Conservation (phyloP, 495 filamentous ascomycete species). For the Acidiella bohemica region DNA sequence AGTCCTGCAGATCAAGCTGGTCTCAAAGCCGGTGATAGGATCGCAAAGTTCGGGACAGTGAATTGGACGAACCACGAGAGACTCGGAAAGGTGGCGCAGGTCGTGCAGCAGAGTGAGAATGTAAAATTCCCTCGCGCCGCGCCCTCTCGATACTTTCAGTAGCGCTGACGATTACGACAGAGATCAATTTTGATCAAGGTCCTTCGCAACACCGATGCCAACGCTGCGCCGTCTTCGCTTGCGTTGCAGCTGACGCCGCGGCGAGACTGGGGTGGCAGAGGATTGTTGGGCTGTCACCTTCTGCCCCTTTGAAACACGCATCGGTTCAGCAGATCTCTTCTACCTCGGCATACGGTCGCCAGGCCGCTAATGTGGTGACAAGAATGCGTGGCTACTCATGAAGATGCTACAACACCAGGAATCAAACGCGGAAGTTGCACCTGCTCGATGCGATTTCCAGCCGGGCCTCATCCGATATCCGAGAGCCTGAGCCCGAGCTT, state of each 20-base stretch:
- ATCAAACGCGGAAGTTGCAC: too few relatives aligned
- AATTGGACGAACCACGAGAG: slow-evolving; percentile 74
- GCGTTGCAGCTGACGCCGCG: slow-evolving; percentile 15
- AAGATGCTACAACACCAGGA: too few relatives aligned
- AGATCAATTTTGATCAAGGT: slow-evolving; percentile 14
- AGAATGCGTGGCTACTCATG: too few relatives aligned
- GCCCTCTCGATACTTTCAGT: not conserved
- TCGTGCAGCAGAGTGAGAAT: slow-evolving; percentile 77
- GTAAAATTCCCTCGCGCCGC: slow-evolving; percentile 41
- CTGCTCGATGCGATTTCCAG: too few relatives aligned
- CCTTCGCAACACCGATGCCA: slow-evolving; percentile 5
- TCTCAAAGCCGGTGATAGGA: slow-evolving; percentile 65
- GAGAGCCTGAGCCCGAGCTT: too few relatives aligned
- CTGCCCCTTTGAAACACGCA: slow-evolving; percentile 15
- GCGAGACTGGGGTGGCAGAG: slow-evolving; percentile 20
- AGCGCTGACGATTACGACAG: slow-evolving; percentile 9
- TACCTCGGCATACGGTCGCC: too few relatives aligned
- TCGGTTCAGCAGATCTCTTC: too few relatives aligned
- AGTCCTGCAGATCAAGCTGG: slow-evolving; percentile 81
- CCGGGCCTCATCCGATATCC: too few relatives aligned
- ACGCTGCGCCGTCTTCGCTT: not conserved
- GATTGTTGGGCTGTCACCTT: slow-evolving; percentile 18
- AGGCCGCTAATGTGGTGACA: too few relatives aligned
- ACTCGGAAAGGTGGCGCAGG: slow-evolving; percentile 68
- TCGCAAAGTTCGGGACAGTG: slow-evolving; percentile 71